A percentile compares a stretch with the other conserved stretches of the same genome.
Conservation (phyloP, 73 alveolate species). For the Tetrahymena malaccensis region DNA sequence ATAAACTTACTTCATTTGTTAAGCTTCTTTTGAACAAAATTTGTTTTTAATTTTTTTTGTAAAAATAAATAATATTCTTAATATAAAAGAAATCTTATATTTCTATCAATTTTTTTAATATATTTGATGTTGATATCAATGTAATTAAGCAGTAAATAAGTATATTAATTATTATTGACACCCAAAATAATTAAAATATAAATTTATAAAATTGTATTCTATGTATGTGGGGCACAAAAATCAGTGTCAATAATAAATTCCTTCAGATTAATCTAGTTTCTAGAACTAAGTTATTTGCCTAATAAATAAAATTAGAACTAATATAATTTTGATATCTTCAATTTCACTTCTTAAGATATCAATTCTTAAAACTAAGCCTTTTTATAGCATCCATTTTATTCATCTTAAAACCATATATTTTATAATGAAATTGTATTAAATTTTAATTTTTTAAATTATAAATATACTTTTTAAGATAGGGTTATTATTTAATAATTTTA, state of each 20-base stretch:
- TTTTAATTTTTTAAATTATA: too few relatives aligned
- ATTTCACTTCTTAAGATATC: too few relatives aligned
- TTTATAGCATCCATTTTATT: too few relatives aligned
- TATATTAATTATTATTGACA: too few relatives aligned
- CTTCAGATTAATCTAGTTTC: background rate
- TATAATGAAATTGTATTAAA: too few relatives aligned
- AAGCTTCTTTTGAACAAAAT: background rate
- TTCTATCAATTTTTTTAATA: background rate
- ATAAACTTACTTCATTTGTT: background rate
- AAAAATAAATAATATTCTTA: background rate
- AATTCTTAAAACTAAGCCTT: too few relatives aligned
- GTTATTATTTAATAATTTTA: too few relatives aligned
- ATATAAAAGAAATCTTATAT: background rate
- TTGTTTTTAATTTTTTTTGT: background rate
- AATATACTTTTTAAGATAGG: too few relatives aligned
- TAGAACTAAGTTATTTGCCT: background rate
- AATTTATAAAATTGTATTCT: background rate
- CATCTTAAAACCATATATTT: too few relatives aligned
- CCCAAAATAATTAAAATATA: too few relatives aligned
- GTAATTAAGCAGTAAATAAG: background rate
- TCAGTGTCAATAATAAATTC: background rate
- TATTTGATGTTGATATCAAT: background rate
- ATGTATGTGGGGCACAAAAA: background rate
- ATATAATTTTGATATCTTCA: too few relatives aligned
- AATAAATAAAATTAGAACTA: too few relatives aligned